Percentiles rank a stretch among this genome's conserved stretches.
phyloP scores from a whole-genome alignment of 257 asterid genomes.

The Linderniella brevidens region DNA sequence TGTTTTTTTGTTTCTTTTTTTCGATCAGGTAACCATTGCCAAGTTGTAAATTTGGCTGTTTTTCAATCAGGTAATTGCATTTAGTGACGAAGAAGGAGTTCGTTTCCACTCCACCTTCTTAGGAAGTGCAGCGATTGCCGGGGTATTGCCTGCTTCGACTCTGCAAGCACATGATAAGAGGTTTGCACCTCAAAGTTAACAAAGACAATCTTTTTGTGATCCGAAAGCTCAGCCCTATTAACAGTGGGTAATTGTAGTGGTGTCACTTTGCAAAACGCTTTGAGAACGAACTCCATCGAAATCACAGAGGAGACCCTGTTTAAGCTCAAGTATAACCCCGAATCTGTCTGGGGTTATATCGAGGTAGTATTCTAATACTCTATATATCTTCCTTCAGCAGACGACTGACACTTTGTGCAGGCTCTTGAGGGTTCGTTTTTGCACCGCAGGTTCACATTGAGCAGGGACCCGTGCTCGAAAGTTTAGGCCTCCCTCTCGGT shows the following conservation, averaged over 20 bases:
- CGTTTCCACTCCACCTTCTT: slow-evolving; percentile 91
- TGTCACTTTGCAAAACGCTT: slow-evolving; percentile 79
- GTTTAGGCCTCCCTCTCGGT: slow-evolving; percentile 81
- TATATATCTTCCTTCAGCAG: too few species aligned
- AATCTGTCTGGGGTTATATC: slow-evolving; percentile 73
- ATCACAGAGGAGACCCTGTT: slow-evolving; percentile 54
- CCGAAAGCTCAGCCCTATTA: slow-evolving; percentile 13
- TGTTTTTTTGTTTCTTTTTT: too few species aligned
- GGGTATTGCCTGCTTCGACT: slow-evolving; percentile 59
- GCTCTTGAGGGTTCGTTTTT: background rate
- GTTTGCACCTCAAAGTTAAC: slow-evolving; percentile 25
- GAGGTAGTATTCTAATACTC: slow-evolving; percentile 31
- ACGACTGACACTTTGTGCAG: too few species aligned
- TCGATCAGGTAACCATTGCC: slow-evolving; percentile 3
- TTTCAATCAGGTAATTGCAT: slow-evolving; percentile 60
- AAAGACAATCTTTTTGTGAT: slow-evolving; percentile 6
- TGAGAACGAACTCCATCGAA: slow-evolving; percentile 51
- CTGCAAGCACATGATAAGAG: slow-evolving; percentile 71
- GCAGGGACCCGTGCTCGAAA: slow-evolving; percentile 93
- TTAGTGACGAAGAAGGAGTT: slow-evolving; percentile 98
- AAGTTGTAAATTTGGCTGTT: background rate
- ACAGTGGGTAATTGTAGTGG: slow-evolving; percentile 54
- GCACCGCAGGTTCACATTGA: slow-evolving; percentile 82
- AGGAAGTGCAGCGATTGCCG: slow-evolving; percentile 99
- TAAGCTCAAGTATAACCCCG: slow-evolving; percentile 74